A percentile compares a stretch with the other conserved stretches of the same genome.
phyloP scores from a whole-genome alignment of 768 basidiomycete genomes.

The Steccherinum ochraceum region DNA sequence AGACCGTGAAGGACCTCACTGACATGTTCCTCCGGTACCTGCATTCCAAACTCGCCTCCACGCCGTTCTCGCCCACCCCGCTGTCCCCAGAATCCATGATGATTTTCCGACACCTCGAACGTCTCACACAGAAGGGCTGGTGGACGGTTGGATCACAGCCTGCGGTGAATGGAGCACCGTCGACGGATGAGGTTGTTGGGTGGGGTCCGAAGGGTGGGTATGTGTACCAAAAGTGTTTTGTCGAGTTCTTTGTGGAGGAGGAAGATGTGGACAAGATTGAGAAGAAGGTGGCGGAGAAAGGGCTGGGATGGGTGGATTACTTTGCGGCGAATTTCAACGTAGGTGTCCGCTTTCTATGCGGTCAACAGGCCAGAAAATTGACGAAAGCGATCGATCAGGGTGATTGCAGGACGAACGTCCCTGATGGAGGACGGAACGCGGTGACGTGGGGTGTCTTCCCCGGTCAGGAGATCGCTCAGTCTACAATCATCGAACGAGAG shows the following conservation, averaged over 20 bases:
- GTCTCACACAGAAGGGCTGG: conserved; percentile 72
- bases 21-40: conserved; percentile 78
- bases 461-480: conserved; percentile 91
- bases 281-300: conserved; percentile 44
- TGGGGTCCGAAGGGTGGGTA: conserved; percentile 94
- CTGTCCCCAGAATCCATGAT: conserved; percentile 76
- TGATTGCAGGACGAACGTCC: conserved; percentile 73
- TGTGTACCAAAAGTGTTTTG: conserved; percentile 96
- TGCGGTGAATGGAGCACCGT: conserved; percentile 74
- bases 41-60: conserved; percentile 60
- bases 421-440: conserved; percentile 77
- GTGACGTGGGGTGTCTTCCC: conserved; percentile 99
- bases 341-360: conserved; percentile 13
- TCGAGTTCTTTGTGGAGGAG: conserved; percentile 86
- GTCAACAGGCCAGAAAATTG: neutral
- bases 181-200: conserved; percentile 74
- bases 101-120: conserved; percentile 73
- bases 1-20: conserved; percentile 60
- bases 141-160: conserved; percentile 99
- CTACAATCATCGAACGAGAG: conserved; percentile 92
- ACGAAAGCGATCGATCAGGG: conserved; percentile 42
- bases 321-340: conserved; percentile 82
- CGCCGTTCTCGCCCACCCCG: conserved; percentile 84
- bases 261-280: conserved; percentile 56
- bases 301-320: conserved; percentile 69